These are phyloP conservation scores for Aphanomyces cochlioides DNA, from an alignment of 352 stramenopile genomes.

Conservation along the genomic window DNA sequence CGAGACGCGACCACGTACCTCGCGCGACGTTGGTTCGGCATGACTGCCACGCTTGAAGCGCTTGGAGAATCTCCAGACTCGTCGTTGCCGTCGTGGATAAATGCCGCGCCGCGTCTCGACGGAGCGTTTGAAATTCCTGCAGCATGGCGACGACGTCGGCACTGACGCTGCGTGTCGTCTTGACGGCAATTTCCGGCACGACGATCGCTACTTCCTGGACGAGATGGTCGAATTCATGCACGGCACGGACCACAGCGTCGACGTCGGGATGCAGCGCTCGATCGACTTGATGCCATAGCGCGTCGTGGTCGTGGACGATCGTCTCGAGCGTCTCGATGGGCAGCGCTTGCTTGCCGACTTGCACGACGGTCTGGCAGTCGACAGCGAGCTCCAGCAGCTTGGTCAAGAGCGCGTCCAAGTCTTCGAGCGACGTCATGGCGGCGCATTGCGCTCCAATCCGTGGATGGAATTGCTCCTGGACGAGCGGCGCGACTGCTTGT, in stretches of 20 bases:
- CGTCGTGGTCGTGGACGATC: slow-evolving; percentile 20
- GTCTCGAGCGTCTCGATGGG: neutral
- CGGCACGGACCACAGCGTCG: neutral
- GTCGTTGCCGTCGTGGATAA: neutral
- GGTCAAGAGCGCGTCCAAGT: slow-evolving; percentile 15
- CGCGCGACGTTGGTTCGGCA: slow-evolving; percentile 23
- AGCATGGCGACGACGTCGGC: neutral
- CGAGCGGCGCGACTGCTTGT: neutral
- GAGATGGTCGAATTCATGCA: slow-evolving; percentile 5
- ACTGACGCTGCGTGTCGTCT: neutral
- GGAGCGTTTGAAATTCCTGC: neutral
- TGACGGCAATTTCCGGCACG: neutral
- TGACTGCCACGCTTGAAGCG: slow-evolving; percentile 25
- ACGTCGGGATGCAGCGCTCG: neutral
- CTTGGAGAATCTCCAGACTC: slow-evolving; percentile 7
- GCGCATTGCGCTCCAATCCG: slow-evolving; percentile 2
- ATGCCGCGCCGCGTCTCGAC: neutral
- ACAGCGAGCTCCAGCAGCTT: slow-evolving; percentile 5
- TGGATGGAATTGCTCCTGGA: slow-evolving; percentile 17
- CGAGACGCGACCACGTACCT: slow-evolving; percentile 1
- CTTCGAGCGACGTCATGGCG: slow-evolving; percentile 18
- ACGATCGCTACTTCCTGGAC: neutral
- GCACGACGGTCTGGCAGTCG: slow-evolving; percentile 11
- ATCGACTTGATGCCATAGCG: neutral
- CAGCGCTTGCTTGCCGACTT: slow-evolving; percentile 5